A percentile compares a stretch with the other conserved stretches of the same genome.
Conservation (phyloP, 164 flowering plant genomes). For the Pachysandra terminalis region DNA sequence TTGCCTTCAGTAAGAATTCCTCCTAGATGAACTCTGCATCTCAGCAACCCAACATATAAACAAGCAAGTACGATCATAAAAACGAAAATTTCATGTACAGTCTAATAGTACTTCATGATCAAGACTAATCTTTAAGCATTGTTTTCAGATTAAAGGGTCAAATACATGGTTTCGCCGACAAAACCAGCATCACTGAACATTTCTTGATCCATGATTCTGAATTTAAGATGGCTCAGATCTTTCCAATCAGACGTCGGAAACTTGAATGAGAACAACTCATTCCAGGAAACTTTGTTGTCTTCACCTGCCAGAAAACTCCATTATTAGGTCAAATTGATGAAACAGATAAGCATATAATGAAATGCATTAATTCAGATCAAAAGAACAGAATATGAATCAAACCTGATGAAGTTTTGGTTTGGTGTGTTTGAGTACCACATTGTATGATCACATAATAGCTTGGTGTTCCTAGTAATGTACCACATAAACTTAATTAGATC, state of each 20-base stretch:
- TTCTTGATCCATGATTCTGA: slow-evolving; percentile 55
- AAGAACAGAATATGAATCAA: no score
- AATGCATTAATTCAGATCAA: background rate
- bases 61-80: background rate
- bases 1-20: slow-evolving; percentile 62
- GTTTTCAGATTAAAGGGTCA: background rate
- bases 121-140: background rate
- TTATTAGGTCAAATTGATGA: background rate
- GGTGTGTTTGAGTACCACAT: background rate
- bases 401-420: no score
- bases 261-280: slow-evolving; percentile 57
- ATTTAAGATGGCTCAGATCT: slow-evolving; percentile 38
- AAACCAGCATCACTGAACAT: slow-evolving; percentile 38
- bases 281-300: slow-evolving; percentile 53
- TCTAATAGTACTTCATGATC: no score
- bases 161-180: slow-evolving; percentile 68
- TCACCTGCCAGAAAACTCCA: slow-evolving; percentile 38
- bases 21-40: slow-evolving; percentile 61
- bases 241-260: slow-evolving; percentile 33
- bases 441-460: background rate
- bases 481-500: no score
- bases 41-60: background rate
- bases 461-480: background rate
- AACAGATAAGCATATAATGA: background rate
- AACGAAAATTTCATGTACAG: no score